Percentiles rank a stretch among this genome's conserved stretches.
Conservation (phyloP, 2,329 filamentous ascomycete genomes). For the Colletotrichum aenigma region DNA sequence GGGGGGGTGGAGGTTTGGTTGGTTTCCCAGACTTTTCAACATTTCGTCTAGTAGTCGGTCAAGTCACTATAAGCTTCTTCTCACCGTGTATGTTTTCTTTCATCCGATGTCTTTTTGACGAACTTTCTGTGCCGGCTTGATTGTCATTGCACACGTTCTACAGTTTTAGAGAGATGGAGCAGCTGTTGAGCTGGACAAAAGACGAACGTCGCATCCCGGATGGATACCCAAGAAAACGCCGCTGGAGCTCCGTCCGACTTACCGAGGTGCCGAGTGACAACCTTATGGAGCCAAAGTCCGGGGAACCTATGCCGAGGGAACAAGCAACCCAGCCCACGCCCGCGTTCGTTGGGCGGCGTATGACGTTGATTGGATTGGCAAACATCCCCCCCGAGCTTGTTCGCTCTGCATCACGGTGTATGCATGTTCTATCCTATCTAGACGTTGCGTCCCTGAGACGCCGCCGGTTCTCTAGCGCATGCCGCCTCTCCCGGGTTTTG, state of each 20-base stretch:
- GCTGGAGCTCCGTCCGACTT: neutral
- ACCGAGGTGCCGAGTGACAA: neutral
- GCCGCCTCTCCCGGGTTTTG: slow-evolving; percentile 13
- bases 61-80: too few relatives aligned
- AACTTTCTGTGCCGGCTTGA: neutral
- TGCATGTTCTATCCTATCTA: neutral
- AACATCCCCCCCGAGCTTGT: neutral
- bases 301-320: too few relatives aligned
- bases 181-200: neutral
- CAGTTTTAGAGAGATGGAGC: neutral
- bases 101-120: neutral
- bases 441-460: neutral
- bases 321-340: neutral
- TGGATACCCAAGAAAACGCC: neutral
- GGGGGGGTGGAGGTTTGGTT: neutral
- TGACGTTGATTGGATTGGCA: neutral
- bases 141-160: neutral
- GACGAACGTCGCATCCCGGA: neutral
- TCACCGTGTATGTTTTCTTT: neutral
- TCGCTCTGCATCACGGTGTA: neutral
- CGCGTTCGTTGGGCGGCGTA: neutral
- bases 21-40: too few relatives aligned
- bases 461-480: neutral
- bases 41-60: too few relatives aligned
- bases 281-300: neutral